Base-by-base conservation (phyloP, 2,329 filamentous ascomycete species). In the Aspergillus fijiensis region DNA sequence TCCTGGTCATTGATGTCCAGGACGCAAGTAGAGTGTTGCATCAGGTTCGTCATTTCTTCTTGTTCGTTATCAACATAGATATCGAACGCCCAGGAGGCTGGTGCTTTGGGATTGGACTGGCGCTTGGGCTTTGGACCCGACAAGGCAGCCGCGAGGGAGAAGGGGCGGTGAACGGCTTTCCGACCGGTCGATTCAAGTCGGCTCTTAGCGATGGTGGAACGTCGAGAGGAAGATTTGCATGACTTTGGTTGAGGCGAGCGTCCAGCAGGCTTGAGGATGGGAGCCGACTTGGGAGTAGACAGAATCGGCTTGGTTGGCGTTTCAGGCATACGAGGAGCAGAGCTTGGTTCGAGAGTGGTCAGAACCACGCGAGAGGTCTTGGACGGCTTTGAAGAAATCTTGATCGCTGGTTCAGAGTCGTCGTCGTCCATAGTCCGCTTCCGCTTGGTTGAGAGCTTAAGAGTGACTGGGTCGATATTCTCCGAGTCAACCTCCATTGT, bases 11-110 rank as follows among this genome's bases (percentile, higher is more conserved):
- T 92, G 70, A 98, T 92, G 72, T 98, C 94, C 3, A 98, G 84
- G 0, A 89, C 87, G 64, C 89, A 89, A 7, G 94, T 94, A 58
- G 89, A 89, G 79, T 97, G 94, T 76, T 97, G 91, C 79, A 98
- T 91, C 45, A 96, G 81, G 70, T 96, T 97, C 69, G 92, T 91
- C 77, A 95, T 90, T 72, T 96, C 89, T 72, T 97, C 90, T 73
- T 96, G 91, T 7, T 89, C 86, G 0, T 91, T 92, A 75, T 99
- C 94, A 73, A 96, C 91, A 73, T 97, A 89, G 70, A 99, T 98
- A 60, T 94, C 90, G 72, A 99, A 98, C 80, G 89, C 89, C 93
- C 92, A 97, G 60, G 70, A 71, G 0, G 68, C 63, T 11, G 72
- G 71, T 7, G 75, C 73, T 60, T 82, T 83, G 23, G 82, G 79